Evolutionary conservation across 2,329 filamentous ascomycete genomes (phyloP), one percentile per base, ranked within the genome.

Genomic region (Hypoxylon sp.): DNA sequence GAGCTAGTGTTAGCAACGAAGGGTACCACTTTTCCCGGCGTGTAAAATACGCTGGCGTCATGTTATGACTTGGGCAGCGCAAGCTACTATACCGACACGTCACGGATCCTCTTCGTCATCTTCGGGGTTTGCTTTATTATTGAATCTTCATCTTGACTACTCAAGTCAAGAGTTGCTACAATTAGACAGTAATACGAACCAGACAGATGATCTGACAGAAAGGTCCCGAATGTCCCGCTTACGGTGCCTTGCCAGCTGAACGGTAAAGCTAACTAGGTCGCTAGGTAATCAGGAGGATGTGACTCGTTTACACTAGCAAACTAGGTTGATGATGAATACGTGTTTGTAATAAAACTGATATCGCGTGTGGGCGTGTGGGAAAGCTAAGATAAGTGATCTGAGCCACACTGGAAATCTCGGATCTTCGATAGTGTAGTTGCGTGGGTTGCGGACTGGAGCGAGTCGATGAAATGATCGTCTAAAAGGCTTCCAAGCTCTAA

Each of bases 341-440:
- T 63, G 60, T 69, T 63, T 59, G 63, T 67, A 63, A 69, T 66
- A 50, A 56, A 56, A 56, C 48, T 56, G 62, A 56, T 56, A 50
- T 68, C 32, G 49, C 25, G 34, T 23, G 36, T 30, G 13, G 45
- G 59, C n/a, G n/a, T n/a, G n/a, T n/a, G n/a, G n/a, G n/a, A n/a
- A 55, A 56, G 52, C 38, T 30, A 58, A 48, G 17, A 21, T 30
- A 28, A 10, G n/a, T 62, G 61, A 62, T 59, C 58, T 56, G 34
- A 60, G 38, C 58, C 58, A 66, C 52, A 21, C 17, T 19, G 30
- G 14, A 21, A 60, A 60, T 65, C 55, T 45, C 60, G 57, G 50
- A 67, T 64, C 56, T 60, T 52, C 55, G 23, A 32, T 51, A 32
- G n/a, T n/a, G n/a, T n/a, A n/a, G 61, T 50, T 65, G 51, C 32